Evolutionary conservation across 1,139 yeast species (phyloP).

Genomic region (Taphrina confusa): DNA sequence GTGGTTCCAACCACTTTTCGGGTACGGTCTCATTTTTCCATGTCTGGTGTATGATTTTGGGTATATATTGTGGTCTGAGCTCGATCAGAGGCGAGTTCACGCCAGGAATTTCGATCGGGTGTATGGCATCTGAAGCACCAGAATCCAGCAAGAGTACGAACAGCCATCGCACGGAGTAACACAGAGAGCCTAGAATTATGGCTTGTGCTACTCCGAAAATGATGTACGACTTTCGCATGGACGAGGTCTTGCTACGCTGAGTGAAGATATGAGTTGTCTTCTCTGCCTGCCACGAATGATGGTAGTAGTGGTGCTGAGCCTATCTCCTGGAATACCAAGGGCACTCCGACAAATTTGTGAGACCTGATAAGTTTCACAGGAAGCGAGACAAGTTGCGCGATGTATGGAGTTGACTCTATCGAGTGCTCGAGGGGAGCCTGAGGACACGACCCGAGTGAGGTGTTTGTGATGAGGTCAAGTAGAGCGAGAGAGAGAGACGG

Average conservation of each 20-base stretch:
- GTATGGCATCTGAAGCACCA: slow-evolving; percentile 41
- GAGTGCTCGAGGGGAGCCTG: neutral
- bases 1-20: slow-evolving; percentile 76
- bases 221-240: slow-evolving; percentile 32
- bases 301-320: no score
- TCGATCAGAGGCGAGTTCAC: slow-evolving; percentile 50
- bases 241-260: no score
- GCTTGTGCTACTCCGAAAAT: slow-evolving; percentile 35
- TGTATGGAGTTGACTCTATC: neutral
- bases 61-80: slow-evolving; percentile 54
- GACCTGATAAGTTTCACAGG: neutral
- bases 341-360: no score
- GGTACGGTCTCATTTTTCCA: slow-evolving; percentile 79
- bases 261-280: no score
- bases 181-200: slow-evolving; percentile 37
- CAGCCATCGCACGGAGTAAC: slow-evolving; percentile 48
- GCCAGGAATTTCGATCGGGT: slow-evolving; percentile 47
- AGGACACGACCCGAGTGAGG: no score
- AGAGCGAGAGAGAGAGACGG: neutral
- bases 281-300: no score
- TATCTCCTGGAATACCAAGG: no score
- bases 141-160: slow-evolving; percentile 75
- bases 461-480: neutral
- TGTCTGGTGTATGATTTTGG: slow-evolving; percentile 91
- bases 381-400: neutral